These are phyloP conservation scores for Colletotrichum lupini DNA, from an alignment of 2,329 filamentous ascomycete species.

Conservation along the genomic window DNA sequence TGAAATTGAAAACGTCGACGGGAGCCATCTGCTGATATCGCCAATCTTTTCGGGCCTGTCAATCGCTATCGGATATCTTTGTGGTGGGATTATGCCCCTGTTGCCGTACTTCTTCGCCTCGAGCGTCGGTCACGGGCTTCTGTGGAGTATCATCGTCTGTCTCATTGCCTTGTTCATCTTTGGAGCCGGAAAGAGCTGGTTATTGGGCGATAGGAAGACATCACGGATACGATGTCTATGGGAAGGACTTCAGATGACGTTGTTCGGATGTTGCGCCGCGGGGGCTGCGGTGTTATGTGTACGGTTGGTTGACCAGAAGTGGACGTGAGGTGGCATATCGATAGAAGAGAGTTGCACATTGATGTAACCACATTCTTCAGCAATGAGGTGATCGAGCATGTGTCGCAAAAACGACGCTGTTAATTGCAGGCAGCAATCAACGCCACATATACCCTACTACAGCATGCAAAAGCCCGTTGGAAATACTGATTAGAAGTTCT, in stretches of 20 bases:
- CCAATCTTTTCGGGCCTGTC: constrained; percentile 65
- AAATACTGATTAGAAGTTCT: neutral
- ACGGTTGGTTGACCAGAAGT: neutral
- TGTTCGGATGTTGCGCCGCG: constrained; percentile 11
- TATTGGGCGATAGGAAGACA: constrained; percentile 40
- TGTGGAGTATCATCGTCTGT: constrained; percentile 66
- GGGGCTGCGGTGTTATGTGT: constrained; percentile 17
- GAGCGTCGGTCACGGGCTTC: constrained; percentile 54
- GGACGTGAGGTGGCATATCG: neutral
- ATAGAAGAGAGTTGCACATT: neutral
- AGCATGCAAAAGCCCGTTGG: neutral
- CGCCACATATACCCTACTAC: neutral
- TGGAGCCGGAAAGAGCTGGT: constrained; percentile 65
- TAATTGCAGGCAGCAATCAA: no score
- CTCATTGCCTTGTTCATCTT: constrained; percentile 65
- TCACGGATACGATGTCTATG: constrained; percentile 22
- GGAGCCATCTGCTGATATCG: neutral
- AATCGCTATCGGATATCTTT: constrained; percentile 70
- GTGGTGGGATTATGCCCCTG: constrained; percentile 71
- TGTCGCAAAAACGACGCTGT: no score
- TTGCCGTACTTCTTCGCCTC: constrained; percentile 65
- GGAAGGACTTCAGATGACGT: constrained; percentile 20
- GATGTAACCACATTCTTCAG: neutral
- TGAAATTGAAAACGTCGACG: neutral
- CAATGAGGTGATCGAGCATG: no score